These are phyloP conservation scores for Trichosanthes cucumerina DNA, from an alignment of 306 rosid genomes.

Conservation along the genomic window DNA sequence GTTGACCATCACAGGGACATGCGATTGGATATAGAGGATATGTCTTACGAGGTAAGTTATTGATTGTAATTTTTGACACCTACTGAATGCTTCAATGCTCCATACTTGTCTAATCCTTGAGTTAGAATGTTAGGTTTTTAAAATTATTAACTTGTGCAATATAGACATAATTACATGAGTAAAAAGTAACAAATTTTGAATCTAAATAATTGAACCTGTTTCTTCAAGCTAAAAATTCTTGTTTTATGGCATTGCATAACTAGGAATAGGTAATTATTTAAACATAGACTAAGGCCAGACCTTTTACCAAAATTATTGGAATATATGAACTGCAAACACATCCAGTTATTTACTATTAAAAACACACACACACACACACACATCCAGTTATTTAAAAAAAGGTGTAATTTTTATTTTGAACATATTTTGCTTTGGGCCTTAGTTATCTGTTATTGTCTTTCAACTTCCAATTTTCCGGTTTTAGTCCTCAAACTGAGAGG, in stretches of 20 bases:
- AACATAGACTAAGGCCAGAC: not conserved
- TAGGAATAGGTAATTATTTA: not conserved
- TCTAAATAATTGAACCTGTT: not conserved
- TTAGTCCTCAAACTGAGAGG: not conserved
- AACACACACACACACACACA: too few species aligned
- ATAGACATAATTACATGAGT: not conserved
- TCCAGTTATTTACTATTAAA: too few species aligned
- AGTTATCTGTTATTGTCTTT: too few species aligned
- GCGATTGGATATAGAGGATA: conserved; percentile 95
- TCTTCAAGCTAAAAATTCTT: not conserved
- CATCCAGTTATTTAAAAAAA: not conserved
- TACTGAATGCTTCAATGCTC: not conserved
- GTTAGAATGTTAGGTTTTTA: not conserved
- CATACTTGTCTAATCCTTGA: not conserved
- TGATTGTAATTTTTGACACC: not conserved
- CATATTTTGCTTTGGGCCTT: not conserved
- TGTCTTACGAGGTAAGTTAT: conserved; percentile 84
- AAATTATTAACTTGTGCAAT: not conserved
- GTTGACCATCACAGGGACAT: conserved; percentile 85
- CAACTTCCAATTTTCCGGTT: too few species aligned
- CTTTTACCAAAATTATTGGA: not conserved
- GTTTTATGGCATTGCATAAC: not conserved
- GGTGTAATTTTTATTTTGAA: not conserved
- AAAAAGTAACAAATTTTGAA: not conserved
- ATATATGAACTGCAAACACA: not conserved